Percentiles rank a stretch among this genome's conserved stretches.
Evolutionary conservation across 345 rosid species (phyloP).

Genomic region (Brassica carinata): DNA sequence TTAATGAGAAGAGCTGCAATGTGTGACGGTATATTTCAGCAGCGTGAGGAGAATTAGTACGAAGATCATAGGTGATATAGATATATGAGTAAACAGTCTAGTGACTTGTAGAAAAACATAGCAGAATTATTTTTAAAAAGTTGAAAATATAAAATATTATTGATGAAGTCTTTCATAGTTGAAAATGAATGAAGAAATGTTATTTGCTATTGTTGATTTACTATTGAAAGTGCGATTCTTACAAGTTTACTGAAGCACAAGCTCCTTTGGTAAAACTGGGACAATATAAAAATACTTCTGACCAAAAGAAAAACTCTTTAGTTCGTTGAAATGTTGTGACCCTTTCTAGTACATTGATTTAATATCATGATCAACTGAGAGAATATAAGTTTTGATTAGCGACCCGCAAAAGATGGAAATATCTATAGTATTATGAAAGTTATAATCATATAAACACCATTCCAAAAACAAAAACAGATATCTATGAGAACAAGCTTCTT

Average conservation of each 20-base stretch:
- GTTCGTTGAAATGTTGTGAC: background rate
- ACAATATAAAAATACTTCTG: background rate
- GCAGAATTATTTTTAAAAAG: background rate
- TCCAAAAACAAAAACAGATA: background rate
- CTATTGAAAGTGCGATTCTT: background rate
- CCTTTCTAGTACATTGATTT: background rate
- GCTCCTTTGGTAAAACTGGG: background rate
- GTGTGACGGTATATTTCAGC: background rate
- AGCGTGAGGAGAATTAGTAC: background rate
- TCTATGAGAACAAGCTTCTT: background rate
- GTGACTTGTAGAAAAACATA: background rate
- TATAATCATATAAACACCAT: background rate
- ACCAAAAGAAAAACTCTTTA: background rate
- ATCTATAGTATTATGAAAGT: background rate
- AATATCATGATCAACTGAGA: background rate
- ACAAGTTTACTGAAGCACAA: background rate
- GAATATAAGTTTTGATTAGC: background rate
- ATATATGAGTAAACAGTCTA: background rate
- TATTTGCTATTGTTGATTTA: background rate
- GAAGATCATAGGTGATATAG: background rate
- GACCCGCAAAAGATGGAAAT: background rate
- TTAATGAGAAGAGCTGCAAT: background rate
- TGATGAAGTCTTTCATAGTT: background rate
- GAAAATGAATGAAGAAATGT: background rate
- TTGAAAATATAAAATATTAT: background rate